phyloP scores from a whole-genome alignment of 192 early-diverging fungal species.

The Rhizophagus prolifer region DNA sequence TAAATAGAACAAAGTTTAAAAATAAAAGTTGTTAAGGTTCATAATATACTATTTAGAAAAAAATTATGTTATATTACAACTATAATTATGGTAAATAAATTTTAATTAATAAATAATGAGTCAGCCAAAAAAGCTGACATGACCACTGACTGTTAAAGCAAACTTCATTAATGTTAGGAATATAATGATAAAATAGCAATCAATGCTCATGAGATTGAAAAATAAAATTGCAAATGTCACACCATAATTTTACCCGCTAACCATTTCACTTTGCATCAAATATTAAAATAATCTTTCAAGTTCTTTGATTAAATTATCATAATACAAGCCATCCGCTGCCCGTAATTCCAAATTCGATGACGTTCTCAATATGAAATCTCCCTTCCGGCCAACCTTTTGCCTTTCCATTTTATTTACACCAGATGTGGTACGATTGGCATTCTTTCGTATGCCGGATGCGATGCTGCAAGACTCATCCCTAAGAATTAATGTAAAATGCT shows the following conservation, averaged over 20 bases:
- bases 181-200: neutral
- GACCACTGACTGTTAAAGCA: too few relatives aligned
- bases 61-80: too few relatives aligned
- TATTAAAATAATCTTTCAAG: conserved; percentile 11
- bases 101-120: too few relatives aligned
- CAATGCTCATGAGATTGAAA: neutral
- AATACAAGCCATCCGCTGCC: conserved; percentile 11
- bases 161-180: too few relatives aligned
- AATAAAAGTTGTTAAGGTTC: too few relatives aligned
- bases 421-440: neutral
- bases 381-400: neutral
- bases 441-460: neutral
- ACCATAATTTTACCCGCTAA: neutral
- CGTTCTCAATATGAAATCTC: neutral
- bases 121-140: too few relatives aligned
- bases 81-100: too few relatives aligned
- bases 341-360: neutral
- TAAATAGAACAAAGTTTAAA: too few relatives aligned
- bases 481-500: neutral
- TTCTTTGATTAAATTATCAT: conserved; percentile 24
- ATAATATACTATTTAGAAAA: too few relatives aligned
- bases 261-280: conserved; percentile 10
- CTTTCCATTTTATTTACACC: conserved; percentile 2
- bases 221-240: neutral
- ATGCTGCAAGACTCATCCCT: neutral